Evolutionary conservation across 129 eudicot species (phyloP).

Genomic region (Daucus carota): DH1_v3.0 NC_030382.2:35392501-35393000

Average conservation of each 20-base stretch:
- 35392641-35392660: slow-evolving; percentile 97
- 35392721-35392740: not conserved
- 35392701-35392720: not conserved
- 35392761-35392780: not conserved
- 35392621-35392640: slow-evolving; percentile 93
- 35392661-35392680: slow-evolving; percentile 53
- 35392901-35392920: not conserved
- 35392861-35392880: slow-evolving; percentile 63
- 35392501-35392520: slow-evolving; percentile 69
- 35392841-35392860: slow-evolving; percentile 98
- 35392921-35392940: slow-evolving; percentile 5
- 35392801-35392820: not conserved
- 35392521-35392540: slow-evolving; percentile 57
- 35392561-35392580: slow-evolving; percentile 31
- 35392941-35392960: not conserved
- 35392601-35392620: slow-evolving; percentile 76
- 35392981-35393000: slow-evolving; percentile 92
- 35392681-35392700: slow-evolving; percentile 9
- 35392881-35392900: not conserved
- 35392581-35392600: slow-evolving; percentile 80
- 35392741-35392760: not conserved
- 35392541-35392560: slow-evolving; percentile 27
- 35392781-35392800: not conserved
- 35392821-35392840: slow-evolving; percentile 93
- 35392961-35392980: slow-evolving; percentile 19